Conservation (phyloP, 495 filamentous ascomycete species). For the Penicillium flavigenum region DNA sequence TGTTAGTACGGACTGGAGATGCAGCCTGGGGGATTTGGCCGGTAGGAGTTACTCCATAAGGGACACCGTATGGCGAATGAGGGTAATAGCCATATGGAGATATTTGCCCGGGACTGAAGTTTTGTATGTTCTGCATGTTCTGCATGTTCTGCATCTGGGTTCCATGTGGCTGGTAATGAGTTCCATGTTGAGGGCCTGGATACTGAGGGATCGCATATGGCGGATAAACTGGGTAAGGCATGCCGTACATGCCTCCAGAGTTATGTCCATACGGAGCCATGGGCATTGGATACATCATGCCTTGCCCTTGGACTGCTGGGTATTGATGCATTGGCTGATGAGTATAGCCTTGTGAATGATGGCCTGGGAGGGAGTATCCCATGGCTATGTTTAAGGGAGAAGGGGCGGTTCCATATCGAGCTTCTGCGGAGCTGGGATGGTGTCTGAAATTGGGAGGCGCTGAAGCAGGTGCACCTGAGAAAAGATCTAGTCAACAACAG, state of each 20-base stretch:
- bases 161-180: slow-evolving; percentile 33
- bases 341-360: slow-evolving; percentile 33
- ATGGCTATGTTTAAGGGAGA: slow-evolving; percentile 50
- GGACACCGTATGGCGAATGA: slow-evolving; percentile 23
- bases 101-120: slow-evolving; percentile 24
- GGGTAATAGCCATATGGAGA: slow-evolving; percentile 35
- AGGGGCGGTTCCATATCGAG: slow-evolving; percentile 29
- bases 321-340: slow-evolving; percentile 39
- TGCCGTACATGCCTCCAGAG: slow-evolving; percentile 27
- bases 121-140: slow-evolving; percentile 16
- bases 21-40: slow-evolving; percentile 13
- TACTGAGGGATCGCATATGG: slow-evolving; percentile 33
- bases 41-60: slow-evolving; percentile 21
- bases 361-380: slow-evolving; percentile 45
- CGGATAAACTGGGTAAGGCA: slow-evolving; percentile 34
- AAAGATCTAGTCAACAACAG: slow-evolving; percentile 13
- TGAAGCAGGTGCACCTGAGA: slow-evolving; percentile 22
- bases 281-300: slow-evolving; percentile 40
- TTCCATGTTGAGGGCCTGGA: slow-evolving; percentile 27
- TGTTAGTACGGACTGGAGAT: slow-evolving; percentile 12
- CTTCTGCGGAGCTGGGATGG: slow-evolving; percentile 25
- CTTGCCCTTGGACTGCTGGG: slow-evolving; percentile 26
- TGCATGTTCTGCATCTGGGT: slow-evolving; percentile 24
- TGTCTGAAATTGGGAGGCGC: slow-evolving; percentile 26
- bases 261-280: slow-evolving; percentile 39